Percentiles rank a stretch among this genome's conserved stretches.
phyloP scores from a whole-genome alignment of 176 grass and related monocot genomes.

The Luzula sylvatica region DNA sequence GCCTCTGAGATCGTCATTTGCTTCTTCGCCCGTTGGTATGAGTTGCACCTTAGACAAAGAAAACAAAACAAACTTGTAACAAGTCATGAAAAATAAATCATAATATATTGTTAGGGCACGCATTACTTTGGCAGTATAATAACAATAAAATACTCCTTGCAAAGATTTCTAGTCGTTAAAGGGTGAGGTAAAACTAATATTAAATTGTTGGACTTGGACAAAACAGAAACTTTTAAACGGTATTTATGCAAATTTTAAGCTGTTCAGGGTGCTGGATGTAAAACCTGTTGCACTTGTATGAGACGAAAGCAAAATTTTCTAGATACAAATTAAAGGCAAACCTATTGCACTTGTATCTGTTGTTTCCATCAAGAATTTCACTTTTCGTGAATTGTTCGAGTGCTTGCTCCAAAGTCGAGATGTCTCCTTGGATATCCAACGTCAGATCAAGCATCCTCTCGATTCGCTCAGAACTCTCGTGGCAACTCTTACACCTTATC shows the following conservation, averaged over 20 bases:
- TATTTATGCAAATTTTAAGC: too few species aligned
- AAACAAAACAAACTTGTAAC: background rate
- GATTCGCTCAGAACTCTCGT: conserved; percentile 47
- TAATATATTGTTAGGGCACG: too few species aligned
- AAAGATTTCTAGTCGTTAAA: too few species aligned
- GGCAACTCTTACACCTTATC: conserved; percentile 83
- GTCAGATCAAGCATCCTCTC: conserved; percentile 91
- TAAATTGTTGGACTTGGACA: too few species aligned
- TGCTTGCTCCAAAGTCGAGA: conserved; percentile 69
- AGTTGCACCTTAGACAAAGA: conserved; percentile 57
- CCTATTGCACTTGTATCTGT: conserved; percentile 82
- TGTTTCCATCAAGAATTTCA: conserved; percentile 79
- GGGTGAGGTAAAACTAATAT: too few species aligned
- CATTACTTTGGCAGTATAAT: too few species aligned
- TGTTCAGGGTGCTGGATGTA: too few species aligned
- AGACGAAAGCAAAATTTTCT: too few species aligned
- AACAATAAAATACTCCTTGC: too few species aligned
- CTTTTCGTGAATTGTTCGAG: conserved; percentile 70
- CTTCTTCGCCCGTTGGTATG: conserved; percentile 67
- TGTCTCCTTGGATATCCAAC: conserved; percentile 80
- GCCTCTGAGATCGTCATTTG: conserved; percentile 77
- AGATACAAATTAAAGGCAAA: conserved; percentile 24
- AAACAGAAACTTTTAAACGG: too few species aligned
- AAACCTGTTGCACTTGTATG: too few species aligned
- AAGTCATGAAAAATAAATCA: background rate